A percentile compares a stretch with the other conserved stretches of the same genome.
Evolutionary conservation across 768 basidiomycete genomes (phyloP).

Genomic region (Mycena floridula): DNA sequence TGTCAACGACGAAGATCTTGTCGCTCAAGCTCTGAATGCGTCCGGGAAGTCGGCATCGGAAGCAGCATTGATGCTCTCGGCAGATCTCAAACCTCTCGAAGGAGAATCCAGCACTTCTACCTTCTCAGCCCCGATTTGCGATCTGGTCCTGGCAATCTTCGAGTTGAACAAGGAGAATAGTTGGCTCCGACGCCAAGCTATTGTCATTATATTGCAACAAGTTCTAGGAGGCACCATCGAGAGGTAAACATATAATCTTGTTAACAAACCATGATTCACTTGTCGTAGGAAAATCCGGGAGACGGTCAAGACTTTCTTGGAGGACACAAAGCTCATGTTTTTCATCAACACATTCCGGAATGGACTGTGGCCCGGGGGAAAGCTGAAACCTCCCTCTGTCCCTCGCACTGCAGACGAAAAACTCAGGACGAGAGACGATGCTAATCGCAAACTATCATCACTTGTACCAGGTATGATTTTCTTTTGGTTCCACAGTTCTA

Average conservation of each 20-base stretch:
- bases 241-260: slow-evolving; percentile 43
- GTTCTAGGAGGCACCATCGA: slow-evolving; percentile 95
- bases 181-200: slow-evolving; percentile 92
- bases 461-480: slow-evolving; percentile 74
- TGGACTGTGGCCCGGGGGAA: slow-evolving; percentile 82
- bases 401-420: slow-evolving; percentile 84
- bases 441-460: slow-evolving; percentile 84
- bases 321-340: slow-evolving; percentile 64
- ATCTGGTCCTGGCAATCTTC: slow-evolving; percentile 87
- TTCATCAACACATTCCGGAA: slow-evolving; percentile 66
- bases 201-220: slow-evolving; percentile 94
- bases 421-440: slow-evolving; percentile 72
- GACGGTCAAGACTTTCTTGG: slow-evolving; percentile 54
- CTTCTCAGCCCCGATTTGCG: slow-evolving; percentile 92
- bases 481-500: neutral
- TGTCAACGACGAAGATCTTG: slow-evolving; percentile 78
- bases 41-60: slow-evolving; percentile 62
- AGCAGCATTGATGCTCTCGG: slow-evolving; percentile 65
- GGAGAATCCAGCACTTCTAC: slow-evolving; percentile 86
- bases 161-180: slow-evolving; percentile 95
- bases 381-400: slow-evolving; percentile 47
- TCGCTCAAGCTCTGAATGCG: slow-evolving; percentile 70
- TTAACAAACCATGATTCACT: slow-evolving; percentile 4
- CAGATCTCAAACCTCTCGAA: slow-evolving; percentile 74
- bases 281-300: slow-evolving; percentile 78